Base-by-base conservation (phyloP, 805 yeast species). In the Wickerhamomyces kurtzmanii region DNA sequence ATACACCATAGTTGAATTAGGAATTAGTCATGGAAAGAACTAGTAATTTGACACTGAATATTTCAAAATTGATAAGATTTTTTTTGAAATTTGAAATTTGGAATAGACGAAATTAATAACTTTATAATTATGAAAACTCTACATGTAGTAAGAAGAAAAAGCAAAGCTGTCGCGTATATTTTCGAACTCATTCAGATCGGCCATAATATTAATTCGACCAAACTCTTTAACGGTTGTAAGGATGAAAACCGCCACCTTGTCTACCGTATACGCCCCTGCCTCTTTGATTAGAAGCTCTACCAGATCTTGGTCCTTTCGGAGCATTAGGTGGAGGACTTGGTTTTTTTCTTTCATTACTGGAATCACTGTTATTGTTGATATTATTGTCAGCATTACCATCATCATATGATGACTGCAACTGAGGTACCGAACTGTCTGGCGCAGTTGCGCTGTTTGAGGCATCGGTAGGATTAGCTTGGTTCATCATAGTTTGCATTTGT, bases 291-390 rank as follows among this genome's bases (percentile, higher is more conserved):
- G 37, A 32, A 17, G 48, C 43, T 11, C 54, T 51, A 23, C 47
- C 45, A 28, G 63, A 65, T 23, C 65, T 65, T 32, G 75, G 74
- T 17, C 75, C 75, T 47, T 60, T 66, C 34, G 75, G 75, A 29
- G 62, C 52, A 34, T 58, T 60, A 23, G 57, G 44, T 31, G 53
- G 57, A 17, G 50, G 43, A 10, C 36, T 28, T 13, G 33, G 37
- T 24, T 30, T 36, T 32, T 23, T 33, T 15, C 35, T 56, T 41
- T 37, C 51, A 42, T 25, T 41, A 37, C 34, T 47, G 40, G 30
- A 50, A 29, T 30, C 42, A 38, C 20, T 42, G 39, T 34, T 47
- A 37, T 29, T 37, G 20, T 36, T 38, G 28, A 34, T 38, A 17
- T 39, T 24, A 27, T 32, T 34, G 23, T 28, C 34, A 28, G 33